Percentiles rank a stretch among this genome's conserved stretches.
Conservation (phyloP, 2,329 filamentous ascomycete genomes). For the Stylonectria norvegica region DNA sequence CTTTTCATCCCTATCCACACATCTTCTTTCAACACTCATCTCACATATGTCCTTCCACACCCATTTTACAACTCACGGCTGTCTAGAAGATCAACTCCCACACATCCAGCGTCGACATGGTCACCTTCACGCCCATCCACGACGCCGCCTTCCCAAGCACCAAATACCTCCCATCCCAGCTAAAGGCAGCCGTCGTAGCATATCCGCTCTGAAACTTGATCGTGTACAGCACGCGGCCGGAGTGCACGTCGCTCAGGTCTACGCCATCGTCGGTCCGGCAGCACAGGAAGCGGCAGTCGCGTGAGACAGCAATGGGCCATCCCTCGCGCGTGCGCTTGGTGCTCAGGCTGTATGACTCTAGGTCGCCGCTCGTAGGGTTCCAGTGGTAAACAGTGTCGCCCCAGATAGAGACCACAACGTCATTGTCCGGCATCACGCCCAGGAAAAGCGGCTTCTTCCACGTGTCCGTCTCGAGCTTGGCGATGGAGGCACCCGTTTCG, state of each 20-base stretch:
- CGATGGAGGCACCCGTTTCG: constrained; percentile 17
- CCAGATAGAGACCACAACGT: constrained; percentile 33
- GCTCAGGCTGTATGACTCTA: constrained; percentile 33
- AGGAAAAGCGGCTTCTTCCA: constrained; percentile 27
- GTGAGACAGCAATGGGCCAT: constrained; percentile 36
- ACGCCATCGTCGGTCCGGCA: constrained; percentile 36
- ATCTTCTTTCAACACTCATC: too few species aligned
- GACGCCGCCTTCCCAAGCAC: constrained; percentile 30
- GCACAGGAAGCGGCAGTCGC: constrained; percentile 33
- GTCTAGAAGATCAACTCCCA: constrained; percentile 27
- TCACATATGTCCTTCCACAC: too few species aligned
- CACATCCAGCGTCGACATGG: constrained; percentile 26
- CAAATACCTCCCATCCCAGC: constrained; percentile 26
- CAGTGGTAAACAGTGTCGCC: constrained; percentile 34
- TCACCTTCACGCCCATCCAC: constrained; percentile 20
- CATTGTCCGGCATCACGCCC: constrained; percentile 27
- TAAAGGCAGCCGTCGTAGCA: constrained; percentile 33
- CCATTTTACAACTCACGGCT: too few species aligned
- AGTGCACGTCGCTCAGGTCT: constrained; percentile 33
- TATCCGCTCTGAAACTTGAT: constrained; percentile 28
- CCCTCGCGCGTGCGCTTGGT: constrained; percentile 30
- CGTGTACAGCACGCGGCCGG: constrained; percentile 33
- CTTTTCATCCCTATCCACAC: too few species aligned
- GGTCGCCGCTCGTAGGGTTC: constrained; percentile 26
- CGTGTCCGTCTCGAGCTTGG: constrained; percentile 29